phyloP scores from a whole-genome alignment of 441 rosid species.

The Aquilaria agallochum region DNA sequence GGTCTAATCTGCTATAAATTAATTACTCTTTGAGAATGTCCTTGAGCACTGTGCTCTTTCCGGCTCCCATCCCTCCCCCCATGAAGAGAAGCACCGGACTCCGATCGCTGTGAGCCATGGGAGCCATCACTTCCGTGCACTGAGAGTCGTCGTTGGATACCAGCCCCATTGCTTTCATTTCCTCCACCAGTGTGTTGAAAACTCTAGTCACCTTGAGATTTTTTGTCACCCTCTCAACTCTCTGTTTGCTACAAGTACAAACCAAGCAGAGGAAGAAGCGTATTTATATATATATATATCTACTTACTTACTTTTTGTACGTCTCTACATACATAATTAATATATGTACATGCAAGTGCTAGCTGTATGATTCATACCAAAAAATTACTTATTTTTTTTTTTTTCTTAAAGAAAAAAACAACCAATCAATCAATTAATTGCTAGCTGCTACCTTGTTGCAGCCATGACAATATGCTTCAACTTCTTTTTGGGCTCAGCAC shows the following conservation, averaged over 20 bases:
- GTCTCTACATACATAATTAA: too few species aligned
- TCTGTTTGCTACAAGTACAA: constrained; percentile 57
- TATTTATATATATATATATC: too few species aligned
- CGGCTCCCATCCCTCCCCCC: constrained; percentile 99
- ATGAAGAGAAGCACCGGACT: constrained; percentile 92
- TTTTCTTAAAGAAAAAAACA: background rate
- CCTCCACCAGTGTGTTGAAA: constrained; percentile 84
- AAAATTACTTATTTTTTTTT: too few species aligned
- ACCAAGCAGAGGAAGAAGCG: background rate
- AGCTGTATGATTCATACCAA: too few species aligned
- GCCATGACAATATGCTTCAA: constrained; percentile 91
- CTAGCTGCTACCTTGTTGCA: constrained; percentile 62
- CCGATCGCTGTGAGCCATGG: constrained; percentile 83
- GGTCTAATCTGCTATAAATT: background rate
- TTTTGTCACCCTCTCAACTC: constrained; percentile 82
- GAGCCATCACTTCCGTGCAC: constrained; percentile 98
- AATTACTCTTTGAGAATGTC: constrained; percentile 91
- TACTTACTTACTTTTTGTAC: too few species aligned
- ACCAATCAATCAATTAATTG: background rate
- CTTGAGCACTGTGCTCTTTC: constrained; percentile 95
- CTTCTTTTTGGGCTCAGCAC: constrained; percentile 77
- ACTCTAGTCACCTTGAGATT: constrained; percentile 88
- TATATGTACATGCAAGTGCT: too few species aligned
- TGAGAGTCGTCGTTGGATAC: constrained; percentile 68
- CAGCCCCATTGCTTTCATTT: constrained; percentile 91